Percentiles rank a stretch among this genome's conserved stretches.
These are phyloP conservation scores for Rostrohypoxylon terebratum DNA, from an alignment of 495 filamentous ascomycete genomes.

Conservation along the genomic window DNA sequence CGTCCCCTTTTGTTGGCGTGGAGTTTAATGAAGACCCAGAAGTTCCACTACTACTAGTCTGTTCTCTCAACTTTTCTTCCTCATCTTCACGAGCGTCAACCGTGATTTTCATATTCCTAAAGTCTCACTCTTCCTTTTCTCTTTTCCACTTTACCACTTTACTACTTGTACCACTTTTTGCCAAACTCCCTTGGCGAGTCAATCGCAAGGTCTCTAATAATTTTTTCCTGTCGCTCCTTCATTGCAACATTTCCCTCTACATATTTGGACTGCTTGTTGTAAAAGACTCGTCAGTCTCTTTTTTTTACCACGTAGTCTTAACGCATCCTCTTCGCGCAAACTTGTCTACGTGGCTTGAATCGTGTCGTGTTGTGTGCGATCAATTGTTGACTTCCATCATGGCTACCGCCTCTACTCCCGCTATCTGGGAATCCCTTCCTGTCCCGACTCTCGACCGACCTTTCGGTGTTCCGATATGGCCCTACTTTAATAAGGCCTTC, in stretches of 20 bases:
- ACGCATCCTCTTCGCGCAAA: constrained; percentile 35
- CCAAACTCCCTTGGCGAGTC: constrained; percentile 15
- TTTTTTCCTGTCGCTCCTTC: constrained; percentile 52
- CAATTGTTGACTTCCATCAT: constrained; percentile 45
- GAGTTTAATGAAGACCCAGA: constrained; percentile 45
- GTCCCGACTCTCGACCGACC: constrained; percentile 88
- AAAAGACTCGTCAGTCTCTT: constrained; percentile 20
- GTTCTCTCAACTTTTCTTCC: constrained; percentile 37
- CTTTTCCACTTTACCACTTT: constrained; percentile 20
- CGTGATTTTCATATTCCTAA: constrained; percentile 35
- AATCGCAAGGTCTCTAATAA: constrained; percentile 25
- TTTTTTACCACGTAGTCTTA: constrained; percentile 2
- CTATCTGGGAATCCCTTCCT: constrained; percentile 73
- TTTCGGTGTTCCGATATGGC: constrained; percentile 93
- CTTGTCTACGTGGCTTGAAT: constrained; percentile 19
- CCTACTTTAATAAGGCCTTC: constrained; percentile 89
- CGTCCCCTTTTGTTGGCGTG: constrained; percentile 49
- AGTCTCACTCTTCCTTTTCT: constrained; percentile 42
- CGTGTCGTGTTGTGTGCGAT: constrained; percentile 3
- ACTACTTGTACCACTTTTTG: constrained; percentile 27
- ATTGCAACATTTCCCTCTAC: constrained; percentile 31
- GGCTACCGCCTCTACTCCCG: constrained; percentile 59
- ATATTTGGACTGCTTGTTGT: constrained; percentile 19
- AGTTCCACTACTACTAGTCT: constrained; percentile 15
- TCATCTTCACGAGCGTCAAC: constrained; percentile 36